phyloP scores from a whole-genome alignment of 306 rosid genomes.

The Acacia melanoxylon region DNA sequence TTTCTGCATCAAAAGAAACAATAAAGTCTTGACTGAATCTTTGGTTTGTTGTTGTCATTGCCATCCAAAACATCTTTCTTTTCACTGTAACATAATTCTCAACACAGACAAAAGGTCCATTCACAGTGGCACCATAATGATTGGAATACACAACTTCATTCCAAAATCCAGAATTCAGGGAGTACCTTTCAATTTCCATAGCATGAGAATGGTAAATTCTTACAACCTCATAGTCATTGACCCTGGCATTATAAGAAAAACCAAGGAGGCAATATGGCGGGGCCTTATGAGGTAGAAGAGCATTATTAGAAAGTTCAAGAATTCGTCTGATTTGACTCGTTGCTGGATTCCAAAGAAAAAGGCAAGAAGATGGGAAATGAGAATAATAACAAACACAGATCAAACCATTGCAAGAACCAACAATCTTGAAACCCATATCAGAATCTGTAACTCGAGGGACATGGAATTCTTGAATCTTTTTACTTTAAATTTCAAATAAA shows the following conservation, averaged over 20 bases:
- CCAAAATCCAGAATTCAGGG: conserved; percentile 14
- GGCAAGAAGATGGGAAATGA: too few species aligned
- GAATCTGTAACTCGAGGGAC: too few species aligned
- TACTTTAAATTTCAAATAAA: too few species aligned
- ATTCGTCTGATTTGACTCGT: too few species aligned
- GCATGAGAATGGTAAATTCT: conserved; percentile 32
- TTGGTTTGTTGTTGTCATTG: conserved; percentile 28
- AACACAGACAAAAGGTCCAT: conserved; percentile 35
- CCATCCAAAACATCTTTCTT: conserved; percentile 32
- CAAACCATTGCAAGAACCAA: too few species aligned
- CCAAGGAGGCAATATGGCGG: too few species aligned
- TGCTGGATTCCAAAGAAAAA: too few species aligned
- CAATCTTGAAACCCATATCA: too few species aligned
- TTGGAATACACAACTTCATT: conserved; percentile 18
- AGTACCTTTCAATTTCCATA: conserved; percentile 24
- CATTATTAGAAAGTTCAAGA: too few species aligned
- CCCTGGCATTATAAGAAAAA: neutral
- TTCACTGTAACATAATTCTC: conserved; percentile 27
- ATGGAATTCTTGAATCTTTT: too few species aligned
- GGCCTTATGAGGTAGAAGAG: too few species aligned
- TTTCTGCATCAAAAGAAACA: conserved; percentile 15
- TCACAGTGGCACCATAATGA: neutral
- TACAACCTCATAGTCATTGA: conserved; percentile 20
- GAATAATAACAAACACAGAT: too few species aligned
- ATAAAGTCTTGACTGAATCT: conserved; percentile 21